phyloP scores from a whole-genome alignment of 176 grass and related monocot genomes.

The Melocanna baccifera region DNA sequence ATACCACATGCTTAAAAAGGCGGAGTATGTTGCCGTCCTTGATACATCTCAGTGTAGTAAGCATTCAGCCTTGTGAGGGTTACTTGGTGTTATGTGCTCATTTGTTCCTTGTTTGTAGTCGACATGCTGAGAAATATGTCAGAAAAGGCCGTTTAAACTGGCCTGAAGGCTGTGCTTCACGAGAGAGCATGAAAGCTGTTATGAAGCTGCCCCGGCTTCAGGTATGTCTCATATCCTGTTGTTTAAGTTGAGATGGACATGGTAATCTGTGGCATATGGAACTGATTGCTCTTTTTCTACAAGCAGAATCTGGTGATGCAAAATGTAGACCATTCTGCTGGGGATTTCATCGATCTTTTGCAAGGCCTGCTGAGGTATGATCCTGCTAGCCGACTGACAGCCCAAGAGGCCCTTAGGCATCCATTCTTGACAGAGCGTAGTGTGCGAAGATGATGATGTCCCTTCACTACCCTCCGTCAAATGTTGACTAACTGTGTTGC shows the following conservation, averaged over 20 bases:
- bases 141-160: constrained; percentile 82
- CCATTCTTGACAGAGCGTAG: constrained; percentile 52
- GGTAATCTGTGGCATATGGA: neutral
- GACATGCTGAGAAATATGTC: constrained; percentile 67
- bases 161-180: constrained; percentile 74
- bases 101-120: constrained; percentile 51
- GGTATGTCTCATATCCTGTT: constrained; percentile 25
- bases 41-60: constrained; percentile 7
- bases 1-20: constrained; percentile 53
- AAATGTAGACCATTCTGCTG: constrained; percentile 51
- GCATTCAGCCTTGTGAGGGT: constrained; percentile 19
- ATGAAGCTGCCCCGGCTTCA: constrained; percentile 66
- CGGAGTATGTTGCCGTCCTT: constrained; percentile 45
- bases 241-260: neutral
- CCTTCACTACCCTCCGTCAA: neutral
- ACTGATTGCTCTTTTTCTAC: neutral
- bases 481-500: neutral
- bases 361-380: constrained; percentile 74
- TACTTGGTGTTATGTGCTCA: constrained; percentile 14
- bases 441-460: constrained; percentile 11
- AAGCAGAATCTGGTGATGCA: constrained; percentile 74
- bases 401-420: constrained; percentile 61
- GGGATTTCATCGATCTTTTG: constrained; percentile 74
- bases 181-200: constrained; percentile 84
- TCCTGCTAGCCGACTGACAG: constrained; percentile 50